Evolutionary conservation across 2,329 filamentous ascomycete genomes (phyloP), one percentile per base, ranked within the genome.

Genomic region (Phyllosticta citrichinensis): DNA sequence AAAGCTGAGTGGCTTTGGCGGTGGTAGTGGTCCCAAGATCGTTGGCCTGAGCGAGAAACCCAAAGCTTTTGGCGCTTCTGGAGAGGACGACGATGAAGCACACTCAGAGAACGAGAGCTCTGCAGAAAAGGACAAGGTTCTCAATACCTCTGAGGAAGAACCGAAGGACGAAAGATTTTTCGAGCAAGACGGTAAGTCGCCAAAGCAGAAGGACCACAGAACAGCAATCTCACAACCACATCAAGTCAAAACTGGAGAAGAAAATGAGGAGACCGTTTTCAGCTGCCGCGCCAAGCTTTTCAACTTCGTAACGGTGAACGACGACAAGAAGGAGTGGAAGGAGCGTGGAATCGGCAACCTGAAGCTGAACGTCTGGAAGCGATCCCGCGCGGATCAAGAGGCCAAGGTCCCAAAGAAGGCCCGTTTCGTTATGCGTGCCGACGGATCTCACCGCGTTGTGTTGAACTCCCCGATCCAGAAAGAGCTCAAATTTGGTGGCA

Each of bases 381-480:
- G 40, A 27, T 55, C 53, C 3, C 79, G 80, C 57, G 73, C 79
- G 2, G 77, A 80, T 19, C 66, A 70, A 14, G 66, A 67, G 20
- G 73, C 65, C 63, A 83, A 61, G 60, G 55, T 54, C 8, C 73
- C 74, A 47, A 72, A 69, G 53, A 79, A 77, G 63, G 82, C 87
- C 24, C 87, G 93, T 52, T 83, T 97, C 65, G 83, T 97, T 63
- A 91, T 97, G 85, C 87, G 93, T 19, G 91, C 95, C 66, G 92
- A 97, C 69, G 91, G 91, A 63, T 94, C 90, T 0, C 86, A 92
- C 68, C 84, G 91, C 22, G 85, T 97, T 59, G 86, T 96, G 64
- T 79, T 97, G 57, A 97, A 97, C 75, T 90, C 88, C 1, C 84
- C 86, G 0, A 81, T 97, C 62, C 83, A 91, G 63, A 87, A 89